Evolutionary conservation across 257 asterid genomes (phyloP).

Genomic region (Handroanthus guayacan): DNA sequence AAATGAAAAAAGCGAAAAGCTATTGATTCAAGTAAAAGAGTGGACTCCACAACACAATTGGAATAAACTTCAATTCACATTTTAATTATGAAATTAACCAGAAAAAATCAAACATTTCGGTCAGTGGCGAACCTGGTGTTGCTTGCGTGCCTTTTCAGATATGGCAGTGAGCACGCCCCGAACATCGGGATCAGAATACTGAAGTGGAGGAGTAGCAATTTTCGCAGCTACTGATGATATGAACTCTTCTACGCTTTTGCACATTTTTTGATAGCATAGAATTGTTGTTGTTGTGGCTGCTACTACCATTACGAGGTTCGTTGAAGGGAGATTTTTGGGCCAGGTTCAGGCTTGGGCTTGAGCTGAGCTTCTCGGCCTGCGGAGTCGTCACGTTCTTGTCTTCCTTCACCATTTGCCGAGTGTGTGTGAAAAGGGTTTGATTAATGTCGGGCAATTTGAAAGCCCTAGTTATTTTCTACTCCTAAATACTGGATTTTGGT

Average conservation of each 20-base stretch:
- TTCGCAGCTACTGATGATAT: constrained; percentile 74
- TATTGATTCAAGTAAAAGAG: constrained; percentile 9
- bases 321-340: constrained; percentile 36
- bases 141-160: constrained; percentile 86
- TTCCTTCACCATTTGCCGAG: constrained; percentile 53
- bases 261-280: constrained; percentile 44
- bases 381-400: constrained; percentile 47
- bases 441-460: constrained; percentile 63
- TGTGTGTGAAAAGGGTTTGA: constrained; percentile 39
- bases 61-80: constrained; percentile 4
- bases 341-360: constrained; percentile 27
- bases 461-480: constrained; percentile 57
- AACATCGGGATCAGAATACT: constrained; percentile 76
- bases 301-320: constrained; percentile 32
- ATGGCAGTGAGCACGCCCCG: constrained; percentile 99
- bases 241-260: constrained; percentile 51
- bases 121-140: constrained; percentile 62
- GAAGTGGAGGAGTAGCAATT: constrained; percentile 81
- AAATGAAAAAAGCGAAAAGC: background rate
- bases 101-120: background rate
- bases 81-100: background rate
- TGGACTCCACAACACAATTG: background rate
- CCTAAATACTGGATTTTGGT: background rate
- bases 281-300: constrained; percentile 8
- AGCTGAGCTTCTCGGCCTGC: constrained; percentile 40